A percentile compares a stretch with the other conserved stretches of the same genome.
These are phyloP conservation scores for Magnolia sinica DNA, from an alignment of 164 flowering plant species.

Conservation along the genomic window DNA sequence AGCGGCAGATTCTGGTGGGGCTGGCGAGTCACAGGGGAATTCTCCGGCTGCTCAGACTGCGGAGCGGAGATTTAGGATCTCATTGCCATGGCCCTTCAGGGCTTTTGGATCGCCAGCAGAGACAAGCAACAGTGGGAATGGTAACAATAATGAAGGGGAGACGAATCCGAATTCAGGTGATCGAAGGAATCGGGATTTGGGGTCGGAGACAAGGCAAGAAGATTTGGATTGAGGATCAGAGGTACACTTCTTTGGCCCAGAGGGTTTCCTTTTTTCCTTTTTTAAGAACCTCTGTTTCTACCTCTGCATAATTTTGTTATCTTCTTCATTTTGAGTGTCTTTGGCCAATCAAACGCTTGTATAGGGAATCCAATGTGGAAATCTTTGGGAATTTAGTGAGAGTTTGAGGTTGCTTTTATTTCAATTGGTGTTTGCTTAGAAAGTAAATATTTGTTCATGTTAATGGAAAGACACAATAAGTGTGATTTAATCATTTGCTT, in stretches of 20 bases:
- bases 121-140: slow-evolving; percentile 35
- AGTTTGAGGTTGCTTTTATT: background rate
- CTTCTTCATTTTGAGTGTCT: background rate
- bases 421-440: background rate
- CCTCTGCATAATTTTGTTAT: background rate
- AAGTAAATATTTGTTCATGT: background rate
- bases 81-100: slow-evolving; percentile 58
- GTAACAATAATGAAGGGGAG: slow-evolving; percentile 25
- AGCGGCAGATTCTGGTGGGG: slow-evolving; percentile 16
- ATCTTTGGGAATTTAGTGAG: background rate
- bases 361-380: background rate
- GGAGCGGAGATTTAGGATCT: slow-evolving; percentile 57
- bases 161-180: slow-evolving; percentile 26
- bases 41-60: slow-evolving; percentile 17
- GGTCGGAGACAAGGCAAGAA: slow-evolving; percentile 44
- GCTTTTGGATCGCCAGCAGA: slow-evolving; percentile 40
- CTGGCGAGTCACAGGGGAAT: slow-evolving; percentile 15
- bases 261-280: background rate
- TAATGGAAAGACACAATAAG: background rate
- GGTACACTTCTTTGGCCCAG: slow-evolving; percentile 8
- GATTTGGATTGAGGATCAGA: slow-evolving; percentile 43
- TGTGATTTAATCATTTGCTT: background rate
- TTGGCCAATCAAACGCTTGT: background rate
- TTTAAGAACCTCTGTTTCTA: background rate
- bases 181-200: slow-evolving; percentile 24